phyloP scores from a whole-genome alignment of 441 rosid species.

The Jatropha multifida region DNA sequence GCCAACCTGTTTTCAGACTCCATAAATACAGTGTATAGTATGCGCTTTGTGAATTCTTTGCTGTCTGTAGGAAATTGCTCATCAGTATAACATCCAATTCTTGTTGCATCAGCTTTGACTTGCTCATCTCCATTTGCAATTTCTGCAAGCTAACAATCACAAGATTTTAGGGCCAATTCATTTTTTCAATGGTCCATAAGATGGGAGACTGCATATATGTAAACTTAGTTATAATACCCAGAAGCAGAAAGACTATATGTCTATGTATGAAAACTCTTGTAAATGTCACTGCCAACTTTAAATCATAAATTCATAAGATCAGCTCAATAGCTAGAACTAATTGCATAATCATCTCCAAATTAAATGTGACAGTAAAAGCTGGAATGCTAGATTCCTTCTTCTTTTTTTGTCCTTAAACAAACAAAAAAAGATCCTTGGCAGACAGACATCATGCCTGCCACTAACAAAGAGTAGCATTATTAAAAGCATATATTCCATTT shows the following conservation, averaged over 20 bases:
- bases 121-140: slow-evolving; percentile 83
- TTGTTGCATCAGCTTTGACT: slow-evolving; percentile 90
- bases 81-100: slow-evolving; percentile 64
- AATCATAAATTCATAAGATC: neutral
- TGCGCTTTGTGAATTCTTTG: slow-evolving; percentile 86
- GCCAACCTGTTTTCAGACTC: slow-evolving; percentile 90
- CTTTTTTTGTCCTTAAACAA: neutral
- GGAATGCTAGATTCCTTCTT: neutral
- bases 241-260: too few relatives aligned
- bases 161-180: neutral
- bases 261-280: neutral
- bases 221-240: neutral
- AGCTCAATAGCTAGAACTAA: neutral
- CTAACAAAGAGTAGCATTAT: neutral
- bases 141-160: slow-evolving; percentile 45
- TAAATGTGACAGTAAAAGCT: neutral
- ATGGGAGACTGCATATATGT: neutral
- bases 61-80: slow-evolving; percentile 80
- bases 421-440: neutral
- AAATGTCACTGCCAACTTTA: neutral
- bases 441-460: neutral
- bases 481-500: neutral
- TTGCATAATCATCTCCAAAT: neutral
- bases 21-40: slow-evolving; percentile 92
- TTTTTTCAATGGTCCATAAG: neutral